phyloP scores from a whole-genome alignment of 139 green algal genomes.

The Chlamydomonas asymmetrica region DNA sequence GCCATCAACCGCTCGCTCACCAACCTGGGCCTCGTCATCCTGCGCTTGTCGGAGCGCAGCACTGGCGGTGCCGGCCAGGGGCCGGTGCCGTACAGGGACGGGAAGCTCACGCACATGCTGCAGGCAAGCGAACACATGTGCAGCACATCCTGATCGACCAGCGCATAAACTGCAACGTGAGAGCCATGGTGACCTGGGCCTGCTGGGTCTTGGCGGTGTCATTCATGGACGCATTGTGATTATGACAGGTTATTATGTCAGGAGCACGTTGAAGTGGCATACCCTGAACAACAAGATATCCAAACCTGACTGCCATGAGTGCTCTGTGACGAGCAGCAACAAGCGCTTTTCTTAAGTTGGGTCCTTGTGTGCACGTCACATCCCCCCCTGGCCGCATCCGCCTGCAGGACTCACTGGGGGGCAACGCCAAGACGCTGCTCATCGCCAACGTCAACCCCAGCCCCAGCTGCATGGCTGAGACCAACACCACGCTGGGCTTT shows the following conservation, averaged over 20 bases:
- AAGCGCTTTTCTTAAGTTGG: background rate
- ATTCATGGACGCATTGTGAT: no score
- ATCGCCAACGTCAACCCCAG: constrained; percentile 85
- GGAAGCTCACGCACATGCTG: constrained; percentile 95
- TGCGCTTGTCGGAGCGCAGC: constrained; percentile 46
- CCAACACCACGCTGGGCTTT: constrained; percentile 88
- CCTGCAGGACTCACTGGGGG: constrained; percentile 84
- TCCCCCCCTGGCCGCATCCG: background rate
- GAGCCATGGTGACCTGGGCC: no score
- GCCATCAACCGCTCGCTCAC: constrained; percentile 95
- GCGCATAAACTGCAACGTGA: no score
- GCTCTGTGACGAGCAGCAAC: no score
- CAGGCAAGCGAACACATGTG: constrained; percentile 57
- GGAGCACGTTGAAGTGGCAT: no score
- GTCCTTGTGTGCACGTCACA: constrained; percentile 1
- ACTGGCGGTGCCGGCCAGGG: constrained; percentile 22
- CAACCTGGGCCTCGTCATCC: constrained; percentile 92
- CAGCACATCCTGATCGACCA: no score
- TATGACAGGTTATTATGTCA: no score
- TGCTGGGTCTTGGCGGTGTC: no score
- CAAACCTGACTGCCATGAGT: constrained; percentile 8
- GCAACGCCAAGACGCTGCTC: constrained; percentile 95
- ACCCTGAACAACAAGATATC: background rate
- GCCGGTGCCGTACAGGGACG: constrained; percentile 94
- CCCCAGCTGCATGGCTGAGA: constrained; percentile 66